Conservation (phyloP, 371 early-diverging fungal species). For the Haplosporangium sp. region DNA sequence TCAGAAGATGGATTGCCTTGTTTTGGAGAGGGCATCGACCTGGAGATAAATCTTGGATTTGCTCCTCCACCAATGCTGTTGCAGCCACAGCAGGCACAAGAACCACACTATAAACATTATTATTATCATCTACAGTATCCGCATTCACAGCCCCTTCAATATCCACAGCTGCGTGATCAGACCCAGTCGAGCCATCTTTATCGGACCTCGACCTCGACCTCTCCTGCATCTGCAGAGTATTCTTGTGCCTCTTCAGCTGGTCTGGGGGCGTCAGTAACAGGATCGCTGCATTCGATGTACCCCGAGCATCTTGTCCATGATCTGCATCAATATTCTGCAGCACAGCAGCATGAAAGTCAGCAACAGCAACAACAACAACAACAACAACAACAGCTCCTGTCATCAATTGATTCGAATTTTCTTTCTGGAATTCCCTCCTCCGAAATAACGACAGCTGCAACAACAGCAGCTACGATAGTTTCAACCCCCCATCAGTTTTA, state of each 20-base stretch:
- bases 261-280: not conserved
- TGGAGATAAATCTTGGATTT: not conserved
- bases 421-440: not conserved
- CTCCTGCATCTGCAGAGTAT: not conserved
- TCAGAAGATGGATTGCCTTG: not conserved
- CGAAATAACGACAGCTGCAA: not conserved
- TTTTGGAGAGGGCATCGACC: not conserved
- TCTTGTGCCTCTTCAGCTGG: slow-evolving; percentile 11
- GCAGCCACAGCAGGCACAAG: not conserved
- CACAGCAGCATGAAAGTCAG: not conserved
- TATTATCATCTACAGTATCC: not conserved
- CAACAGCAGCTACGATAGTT: not conserved
- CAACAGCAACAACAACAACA: slow-evolving; percentile 1
- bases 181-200: slow-evolving; percentile 14
- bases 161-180: not conserved
- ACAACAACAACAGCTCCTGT: not conserved
- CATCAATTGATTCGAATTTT: not conserved
- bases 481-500: not conserved
- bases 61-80: not conserved
- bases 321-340: not conserved
- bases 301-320: slow-evolving; percentile 1
- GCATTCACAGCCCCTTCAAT: not conserved
- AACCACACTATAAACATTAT: too few relatives aligned
- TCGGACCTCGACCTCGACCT: slow-evolving; percentile 7
- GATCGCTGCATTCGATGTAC: not conserved